These are phyloP conservation scores for Bipolaris victoriae DNA, from an alignment of 2,329 filamentous ascomycete genomes.

Conservation along the genomic window DNA sequence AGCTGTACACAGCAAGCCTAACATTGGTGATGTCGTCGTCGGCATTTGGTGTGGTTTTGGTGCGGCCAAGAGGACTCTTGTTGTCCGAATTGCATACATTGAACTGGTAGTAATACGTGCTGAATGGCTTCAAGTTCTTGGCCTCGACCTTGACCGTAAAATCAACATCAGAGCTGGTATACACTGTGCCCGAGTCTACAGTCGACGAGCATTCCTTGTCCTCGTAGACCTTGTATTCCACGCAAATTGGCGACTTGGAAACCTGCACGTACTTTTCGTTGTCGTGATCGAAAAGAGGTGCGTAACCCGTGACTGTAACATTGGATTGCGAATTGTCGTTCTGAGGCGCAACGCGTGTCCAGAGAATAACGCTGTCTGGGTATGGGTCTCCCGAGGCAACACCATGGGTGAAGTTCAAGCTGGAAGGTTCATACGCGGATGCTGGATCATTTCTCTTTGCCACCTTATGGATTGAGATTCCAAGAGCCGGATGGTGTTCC, in stretches of 20 bases:
- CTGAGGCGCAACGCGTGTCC: constrained; percentile 47
- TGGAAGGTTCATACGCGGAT: constrained; percentile 27
- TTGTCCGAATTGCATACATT: constrained; percentile 68
- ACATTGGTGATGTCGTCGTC: constrained; percentile 64
- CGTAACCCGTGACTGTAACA: constrained; percentile 62
- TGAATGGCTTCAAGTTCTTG: constrained; percentile 65
- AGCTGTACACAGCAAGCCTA: constrained; percentile 72
- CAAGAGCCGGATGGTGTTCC: constrained; percentile 66
- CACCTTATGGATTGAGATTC: constrained; percentile 68
- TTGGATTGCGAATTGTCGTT: constrained; percentile 52
- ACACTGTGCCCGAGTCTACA: constrained; percentile 65
- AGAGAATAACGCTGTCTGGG: constrained; percentile 46
- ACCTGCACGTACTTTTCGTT: constrained; percentile 59
- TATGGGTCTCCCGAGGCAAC: constrained; percentile 56
- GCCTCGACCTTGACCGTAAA: constrained; percentile 73
- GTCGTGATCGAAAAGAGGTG: constrained; percentile 60
- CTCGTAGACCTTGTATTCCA: constrained; percentile 67
- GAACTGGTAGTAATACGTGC: constrained; percentile 74
- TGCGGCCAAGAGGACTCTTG: constrained; percentile 68
- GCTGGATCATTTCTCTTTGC: constrained; percentile 56
- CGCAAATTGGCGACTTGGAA: constrained; percentile 68
- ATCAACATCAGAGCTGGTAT: constrained; percentile 75
- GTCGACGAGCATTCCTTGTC: constrained; percentile 55
- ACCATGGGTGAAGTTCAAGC: constrained; percentile 52
- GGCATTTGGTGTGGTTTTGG: constrained; percentile 69